A percentile compares a stretch with the other conserved stretches of the same genome.
Evolutionary conservation across 2,329 filamentous ascomycete species (phyloP).

Genomic region (Teratosphaeria pseudoeucalypti): DNA sequence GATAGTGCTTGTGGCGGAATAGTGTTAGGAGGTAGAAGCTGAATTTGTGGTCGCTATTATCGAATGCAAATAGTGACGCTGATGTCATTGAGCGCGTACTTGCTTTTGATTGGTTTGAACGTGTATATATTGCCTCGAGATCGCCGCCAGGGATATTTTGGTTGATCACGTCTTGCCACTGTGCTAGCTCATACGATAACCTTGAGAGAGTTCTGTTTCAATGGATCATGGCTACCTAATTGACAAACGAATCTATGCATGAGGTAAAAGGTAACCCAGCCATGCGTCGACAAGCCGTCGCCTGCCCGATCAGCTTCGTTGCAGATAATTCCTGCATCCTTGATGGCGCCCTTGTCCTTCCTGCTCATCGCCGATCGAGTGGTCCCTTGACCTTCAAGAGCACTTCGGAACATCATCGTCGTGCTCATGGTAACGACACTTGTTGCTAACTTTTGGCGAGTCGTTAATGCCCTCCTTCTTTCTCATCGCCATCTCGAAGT

Average conservation of each 20-base stretch:
- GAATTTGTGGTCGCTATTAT: neutral
- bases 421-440: slow-evolving; percentile 2
- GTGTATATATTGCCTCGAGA: neutral
- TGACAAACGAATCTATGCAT: too few species aligned
- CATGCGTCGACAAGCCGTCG: too few species aligned
- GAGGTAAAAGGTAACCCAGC: too few species aligned
- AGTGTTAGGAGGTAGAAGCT: neutral
- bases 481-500: neutral
- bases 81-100: neutral
- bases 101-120: neutral
- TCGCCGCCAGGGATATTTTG: too few species aligned
- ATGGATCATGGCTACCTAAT: too few species aligned
- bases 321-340: too few species aligned
- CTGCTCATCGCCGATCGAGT: too few species aligned
- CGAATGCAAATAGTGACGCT: neutral
- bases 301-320: too few species aligned
- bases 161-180: too few species aligned
- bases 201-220: too few species aligned
- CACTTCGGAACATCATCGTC: slow-evolving; percentile 1
- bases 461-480: neutral
- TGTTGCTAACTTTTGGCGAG: neutral
- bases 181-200: too few species aligned
- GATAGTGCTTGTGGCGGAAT: neutral
- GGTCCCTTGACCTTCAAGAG: neutral
- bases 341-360: too few species aligned